Evolutionary conservation across 2,329 filamentous ascomycete species (phyloP), one percentile per base, ranked within the genome.

Genomic region (Apiospora koreana): DNA sequence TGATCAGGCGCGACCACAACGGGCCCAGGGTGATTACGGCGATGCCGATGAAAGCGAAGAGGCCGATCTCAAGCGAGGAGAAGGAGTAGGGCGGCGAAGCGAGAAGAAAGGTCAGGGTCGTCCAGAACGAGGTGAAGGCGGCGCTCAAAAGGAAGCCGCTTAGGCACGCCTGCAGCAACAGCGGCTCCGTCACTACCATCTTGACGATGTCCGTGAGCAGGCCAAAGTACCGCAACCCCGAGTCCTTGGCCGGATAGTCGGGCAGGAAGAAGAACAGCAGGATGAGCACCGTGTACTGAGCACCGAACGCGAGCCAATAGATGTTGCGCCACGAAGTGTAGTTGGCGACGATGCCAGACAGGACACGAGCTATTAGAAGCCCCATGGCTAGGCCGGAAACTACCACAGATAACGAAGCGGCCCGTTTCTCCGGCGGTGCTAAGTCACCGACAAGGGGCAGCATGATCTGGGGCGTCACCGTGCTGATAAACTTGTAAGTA

Each of bases 11-110:
- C 0, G 91, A 92, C 78, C 92, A 94, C 18, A 94, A 72, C 0
- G 94, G 94, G 0, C 89, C 91, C 10, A 90, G 80, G 25, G 88
- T 77, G 79, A 96, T 93, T 14, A 89, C 88, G 0, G 85, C 88
- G 16, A 96, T 88, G 1, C 92, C 93, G 68, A 95, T 93, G 3
- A 97, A 83, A 0, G 92, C 92, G 78, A 96, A 96, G 5, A 96
- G 84, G 0, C 93, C 93, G 67, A 96, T 94, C 4, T 86, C 84
- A 0, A 94, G 79, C 0, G 92, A 89, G 0, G 85, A 82, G 77
- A 92, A 95, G 69, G 86, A 79, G 77, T 94, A 97, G 0, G 93
- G 93, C 2, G 86, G 81, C 0, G 87, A 90, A 0, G 92, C 88
- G 23, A 97, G 87, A 6, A 96, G 85, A 77, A 97, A 97, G 0